Evolutionary conservation across 495 filamentous ascomycete genomes (phyloP).

Genomic region (Lasiosphaeria miniovina): DNA sequence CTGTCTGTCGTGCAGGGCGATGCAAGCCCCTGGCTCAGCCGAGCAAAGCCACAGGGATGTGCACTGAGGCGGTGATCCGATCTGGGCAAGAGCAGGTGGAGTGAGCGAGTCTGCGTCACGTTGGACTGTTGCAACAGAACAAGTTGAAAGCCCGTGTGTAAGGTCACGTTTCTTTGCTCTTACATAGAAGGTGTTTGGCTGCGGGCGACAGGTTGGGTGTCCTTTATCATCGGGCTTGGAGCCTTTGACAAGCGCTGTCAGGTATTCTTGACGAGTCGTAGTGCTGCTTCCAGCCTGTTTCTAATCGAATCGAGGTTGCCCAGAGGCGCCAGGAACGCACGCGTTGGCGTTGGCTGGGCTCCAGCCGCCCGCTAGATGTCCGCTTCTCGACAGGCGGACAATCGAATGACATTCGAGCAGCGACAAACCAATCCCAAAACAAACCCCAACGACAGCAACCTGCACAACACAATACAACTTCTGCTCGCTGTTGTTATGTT

Average conservation of each 20-base stretch:
- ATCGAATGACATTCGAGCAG: too few relatives aligned
- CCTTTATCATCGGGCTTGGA: neutral
- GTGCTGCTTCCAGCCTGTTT: too few relatives aligned
- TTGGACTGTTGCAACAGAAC: too few relatives aligned
- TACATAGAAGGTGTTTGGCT: neutral
- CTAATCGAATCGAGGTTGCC: neutral
- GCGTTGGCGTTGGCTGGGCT: neutral
- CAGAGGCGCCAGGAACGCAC: neutral
- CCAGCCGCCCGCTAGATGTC: neutral
- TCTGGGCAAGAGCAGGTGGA: neutral
- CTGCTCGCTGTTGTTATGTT: neutral
- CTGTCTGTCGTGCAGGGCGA: neutral
- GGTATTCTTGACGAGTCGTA: too few relatives aligned
- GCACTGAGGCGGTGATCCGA: neutral
- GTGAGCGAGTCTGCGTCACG: neutral
- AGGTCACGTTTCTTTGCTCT: neutral
- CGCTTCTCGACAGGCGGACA: neutral
- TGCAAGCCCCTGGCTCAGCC: slow-evolving; percentile 15
- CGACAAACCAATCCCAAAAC: too few relatives aligned
- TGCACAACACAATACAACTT: neutral
- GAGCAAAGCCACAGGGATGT: slow-evolving; percentile 8
- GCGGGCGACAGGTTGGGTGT: neutral
- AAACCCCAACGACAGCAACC: neutral
- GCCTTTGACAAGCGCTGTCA: slow-evolving; percentile 1
- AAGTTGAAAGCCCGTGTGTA: too few relatives aligned